These are phyloP conservation scores for Colletotrichum musicola DNA, from an alignment of 2,329 filamentous ascomycete species.

Conservation along the genomic window DNA sequence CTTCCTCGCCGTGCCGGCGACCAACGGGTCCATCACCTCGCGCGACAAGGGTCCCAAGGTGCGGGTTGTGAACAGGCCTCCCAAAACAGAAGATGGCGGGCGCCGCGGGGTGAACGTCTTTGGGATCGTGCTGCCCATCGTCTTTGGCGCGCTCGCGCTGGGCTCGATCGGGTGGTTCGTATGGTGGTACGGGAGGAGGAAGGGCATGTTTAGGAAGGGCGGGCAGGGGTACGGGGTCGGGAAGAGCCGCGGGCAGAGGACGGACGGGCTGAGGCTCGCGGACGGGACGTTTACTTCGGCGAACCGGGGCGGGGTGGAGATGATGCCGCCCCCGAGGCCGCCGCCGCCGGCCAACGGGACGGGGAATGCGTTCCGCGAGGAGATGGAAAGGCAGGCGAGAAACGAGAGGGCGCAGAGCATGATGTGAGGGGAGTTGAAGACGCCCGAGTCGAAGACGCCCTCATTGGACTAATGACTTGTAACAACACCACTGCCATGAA, in stretches of 20 bases:
- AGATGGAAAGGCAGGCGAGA: constrained; percentile 36
- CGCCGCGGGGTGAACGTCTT: constrained; percentile 23
- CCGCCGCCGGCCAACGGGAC: background rate
- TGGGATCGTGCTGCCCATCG: constrained; percentile 35
- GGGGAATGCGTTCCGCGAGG: constrained; percentile 35
- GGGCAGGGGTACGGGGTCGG: constrained; percentile 36
- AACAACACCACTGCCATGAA: background rate
- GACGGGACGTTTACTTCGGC: constrained; percentile 30
- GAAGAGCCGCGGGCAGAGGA: constrained; percentile 34
- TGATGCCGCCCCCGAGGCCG: constrained; percentile 35
- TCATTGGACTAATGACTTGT: background rate
- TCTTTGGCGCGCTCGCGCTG: constrained; percentile 32
- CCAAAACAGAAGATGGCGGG: background rate
- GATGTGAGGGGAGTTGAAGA: background rate
- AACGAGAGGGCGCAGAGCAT: constrained; percentile 24
- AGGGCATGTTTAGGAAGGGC: constrained; percentile 27
- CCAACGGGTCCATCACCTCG: constrained; percentile 26
- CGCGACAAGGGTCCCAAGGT: constrained; percentile 35
- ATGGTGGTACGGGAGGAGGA: constrained; percentile 34
- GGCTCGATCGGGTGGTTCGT: constrained; percentile 30
- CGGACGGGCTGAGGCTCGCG: constrained; percentile 22
- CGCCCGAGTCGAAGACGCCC: too few species aligned
- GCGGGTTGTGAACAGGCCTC: constrained; percentile 20
- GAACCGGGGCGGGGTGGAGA: constrained; percentile 31
- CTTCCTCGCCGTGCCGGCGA: constrained; percentile 30